These are phyloP conservation scores for Calycina marina DNA, from an alignment of 2,329 filamentous ascomycete genomes.

Conservation along the genomic window DNA sequence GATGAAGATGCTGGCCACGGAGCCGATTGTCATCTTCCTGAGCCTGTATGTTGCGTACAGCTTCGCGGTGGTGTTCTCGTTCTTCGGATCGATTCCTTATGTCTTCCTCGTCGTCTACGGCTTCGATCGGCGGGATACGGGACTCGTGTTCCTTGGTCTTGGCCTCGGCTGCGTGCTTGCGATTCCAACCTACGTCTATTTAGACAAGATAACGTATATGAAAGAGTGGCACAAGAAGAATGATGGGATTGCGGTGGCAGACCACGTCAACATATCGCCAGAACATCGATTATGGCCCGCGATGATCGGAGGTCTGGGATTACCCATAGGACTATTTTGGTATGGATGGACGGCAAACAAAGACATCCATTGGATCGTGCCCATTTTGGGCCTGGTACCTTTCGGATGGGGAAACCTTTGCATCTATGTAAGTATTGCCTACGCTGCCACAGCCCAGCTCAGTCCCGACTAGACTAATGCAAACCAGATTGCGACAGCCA, in stretches of 20 bases:
- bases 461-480: neutral
- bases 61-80: conserved; percentile 36
- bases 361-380: conserved; percentile 4
- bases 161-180: conserved; percentile 6
- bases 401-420: conserved; percentile 46
- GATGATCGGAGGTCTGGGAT: conserved; percentile 24
- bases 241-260: neutral
- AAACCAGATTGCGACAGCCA: conserved; percentile 2
- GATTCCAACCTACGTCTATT: conserved; percentile 12
- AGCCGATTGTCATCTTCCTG: conserved; percentile 45
- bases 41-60: conserved; percentile 34
- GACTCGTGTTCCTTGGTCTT: conserved; percentile 10
- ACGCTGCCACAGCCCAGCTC: neutral
- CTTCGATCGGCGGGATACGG: conserved; percentile 22
- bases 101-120: conserved; percentile 30
- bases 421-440: conserved; percentile 28
- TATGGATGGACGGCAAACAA: conserved; percentile 22
- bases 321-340: conserved; percentile 27
- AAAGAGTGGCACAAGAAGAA: neutral
- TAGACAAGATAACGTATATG: neutral
- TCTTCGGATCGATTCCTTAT: conserved; percentile 36
- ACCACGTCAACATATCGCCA: conserved; percentile 23
- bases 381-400: conserved; percentile 27
- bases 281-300: conserved; percentile 24
- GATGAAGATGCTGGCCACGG: conserved; percentile 41